phyloP scores from a whole-genome alignment of 352 stramenopile species.

The Globisporangium cylindrosporum region DNA sequence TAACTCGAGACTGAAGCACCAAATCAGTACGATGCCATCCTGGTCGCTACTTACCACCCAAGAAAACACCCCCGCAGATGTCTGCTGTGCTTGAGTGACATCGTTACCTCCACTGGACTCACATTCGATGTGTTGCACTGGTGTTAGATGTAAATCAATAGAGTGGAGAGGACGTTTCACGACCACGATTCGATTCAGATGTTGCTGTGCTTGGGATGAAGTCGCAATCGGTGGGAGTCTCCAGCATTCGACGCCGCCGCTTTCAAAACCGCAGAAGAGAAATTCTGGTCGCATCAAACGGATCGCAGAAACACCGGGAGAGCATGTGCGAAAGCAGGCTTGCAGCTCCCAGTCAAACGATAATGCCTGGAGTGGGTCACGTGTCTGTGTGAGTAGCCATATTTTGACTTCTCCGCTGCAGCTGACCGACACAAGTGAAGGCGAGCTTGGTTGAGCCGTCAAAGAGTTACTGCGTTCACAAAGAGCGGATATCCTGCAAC shows the following conservation, averaged over 20 bases:
- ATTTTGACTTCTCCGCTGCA: conserved; percentile 45
- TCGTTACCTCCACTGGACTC: conserved; percentile 22
- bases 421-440: conserved; percentile 32
- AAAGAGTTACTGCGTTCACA: neutral
- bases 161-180: conserved; percentile 40
- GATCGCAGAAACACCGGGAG: conserved; percentile 29
- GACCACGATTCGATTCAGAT: conserved; percentile 31
- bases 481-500: conserved; percentile 14
- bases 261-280: conserved; percentile 50
- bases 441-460: neutral
- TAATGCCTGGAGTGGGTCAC: neutral
- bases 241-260: conserved; percentile 57
- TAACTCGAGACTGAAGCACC: conserved; percentile 50
- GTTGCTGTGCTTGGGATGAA: conserved; percentile 15
- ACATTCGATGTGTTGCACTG: conserved; percentile 34
- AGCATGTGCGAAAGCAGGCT: conserved; percentile 46
- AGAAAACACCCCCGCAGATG: conserved; percentile 34
- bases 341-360: conserved; percentile 32
- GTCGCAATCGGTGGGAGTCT: conserved; percentile 20
- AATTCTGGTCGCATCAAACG: conserved; percentile 34
- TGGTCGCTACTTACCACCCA: conserved; percentile 54
- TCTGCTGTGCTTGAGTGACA: conserved; percentile 13
- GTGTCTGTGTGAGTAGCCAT: conserved; percentile 26
- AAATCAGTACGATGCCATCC: conserved; percentile 43
- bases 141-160: conserved; percentile 48